Evolutionary conservation across 2,329 filamentous ascomycete species (phyloP).

Genomic region (Trichoderma sp.): DNA sequence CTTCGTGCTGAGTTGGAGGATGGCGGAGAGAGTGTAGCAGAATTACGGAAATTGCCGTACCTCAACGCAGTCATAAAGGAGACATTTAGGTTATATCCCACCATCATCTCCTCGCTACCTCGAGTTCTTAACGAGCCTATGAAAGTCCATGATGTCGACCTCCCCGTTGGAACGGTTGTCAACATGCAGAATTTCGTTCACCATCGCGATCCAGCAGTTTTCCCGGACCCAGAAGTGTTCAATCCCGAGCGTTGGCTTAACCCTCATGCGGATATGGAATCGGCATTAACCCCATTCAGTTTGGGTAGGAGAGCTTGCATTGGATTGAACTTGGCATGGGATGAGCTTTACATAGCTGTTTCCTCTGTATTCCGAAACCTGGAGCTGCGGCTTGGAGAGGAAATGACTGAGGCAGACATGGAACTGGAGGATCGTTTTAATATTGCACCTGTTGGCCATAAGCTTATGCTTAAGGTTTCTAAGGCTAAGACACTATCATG

Average conservation of each 20-base stretch:
- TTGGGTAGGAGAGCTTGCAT: not conserved
- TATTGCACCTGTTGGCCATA: not conserved
- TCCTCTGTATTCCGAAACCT: not conserved
- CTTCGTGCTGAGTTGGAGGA: not conserved
- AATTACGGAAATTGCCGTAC: not conserved
- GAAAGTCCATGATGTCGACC: not conserved
- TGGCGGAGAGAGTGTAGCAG: not conserved
- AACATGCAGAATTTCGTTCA: not conserved
- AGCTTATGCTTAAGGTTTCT: not conserved
- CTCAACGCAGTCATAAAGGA: not conserved
- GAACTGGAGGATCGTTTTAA: not conserved
- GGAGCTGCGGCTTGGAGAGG: not conserved
- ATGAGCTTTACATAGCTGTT: not conserved
- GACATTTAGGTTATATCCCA: not conserved
- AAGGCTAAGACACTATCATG: not conserved
- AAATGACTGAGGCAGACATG: constrained; percentile 4
- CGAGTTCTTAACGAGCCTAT: not conserved
- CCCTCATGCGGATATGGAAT: not conserved
- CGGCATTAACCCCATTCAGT: not conserved
- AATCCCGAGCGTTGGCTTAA: not conserved
- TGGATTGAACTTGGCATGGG: not conserved
- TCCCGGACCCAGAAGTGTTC: not conserved
- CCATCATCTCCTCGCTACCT: not conserved
- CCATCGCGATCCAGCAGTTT: not conserved
- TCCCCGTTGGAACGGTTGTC: not conserved